Percentiles rank a stretch among this genome's conserved stretches.
These are phyloP conservation scores for Pichia insulana DNA, from an alignment of 805 yeast genomes.

Conservation along the genomic window DNA sequence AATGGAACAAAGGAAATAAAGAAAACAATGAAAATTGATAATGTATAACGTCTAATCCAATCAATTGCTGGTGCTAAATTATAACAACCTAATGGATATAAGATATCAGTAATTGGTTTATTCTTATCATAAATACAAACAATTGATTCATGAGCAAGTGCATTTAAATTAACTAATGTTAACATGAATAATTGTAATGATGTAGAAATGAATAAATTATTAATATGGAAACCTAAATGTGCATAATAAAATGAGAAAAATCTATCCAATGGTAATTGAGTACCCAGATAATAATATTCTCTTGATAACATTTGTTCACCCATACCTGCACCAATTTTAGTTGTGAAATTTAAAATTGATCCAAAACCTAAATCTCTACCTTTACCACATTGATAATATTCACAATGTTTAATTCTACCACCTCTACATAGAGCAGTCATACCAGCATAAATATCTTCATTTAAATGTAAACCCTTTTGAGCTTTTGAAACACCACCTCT, in stretches of 20 bases:
- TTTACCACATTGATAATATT: slow-evolving; percentile 83
- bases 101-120: slow-evolving; percentile 58
- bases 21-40: slow-evolving; percentile 76
- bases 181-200: slow-evolving; percentile 67
- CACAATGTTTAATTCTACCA: slow-evolving; percentile 83
- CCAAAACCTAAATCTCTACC: slow-evolving; percentile 88
- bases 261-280: slow-evolving; percentile 72
- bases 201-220: slow-evolving; percentile 67
- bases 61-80: slow-evolving; percentile 65
- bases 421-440: slow-evolving; percentile 78
- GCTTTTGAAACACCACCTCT: slow-evolving; percentile 87
- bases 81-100: slow-evolving; percentile 64
- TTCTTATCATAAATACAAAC: slow-evolving; percentile 59
- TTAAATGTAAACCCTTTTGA: slow-evolving; percentile 76
- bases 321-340: slow-evolving; percentile 90
- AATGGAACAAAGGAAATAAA: slow-evolving; percentile 73
- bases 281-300: slow-evolving; percentile 75
- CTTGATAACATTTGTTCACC: slow-evolving; percentile 84
- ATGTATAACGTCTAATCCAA: slow-evolving; percentile 75
- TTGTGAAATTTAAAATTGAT: slow-evolving; percentile 75
- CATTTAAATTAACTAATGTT: slow-evolving; percentile 59
- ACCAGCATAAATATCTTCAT: slow-evolving; percentile 86
- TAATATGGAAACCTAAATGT: slow-evolving; percentile 80
- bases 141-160: slow-evolving; percentile 65
- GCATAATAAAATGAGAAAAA: slow-evolving; percentile 79